Base-by-base conservation (phyloP, 306 rosid genomes). In the Lathyrus aphaca region DNA sequence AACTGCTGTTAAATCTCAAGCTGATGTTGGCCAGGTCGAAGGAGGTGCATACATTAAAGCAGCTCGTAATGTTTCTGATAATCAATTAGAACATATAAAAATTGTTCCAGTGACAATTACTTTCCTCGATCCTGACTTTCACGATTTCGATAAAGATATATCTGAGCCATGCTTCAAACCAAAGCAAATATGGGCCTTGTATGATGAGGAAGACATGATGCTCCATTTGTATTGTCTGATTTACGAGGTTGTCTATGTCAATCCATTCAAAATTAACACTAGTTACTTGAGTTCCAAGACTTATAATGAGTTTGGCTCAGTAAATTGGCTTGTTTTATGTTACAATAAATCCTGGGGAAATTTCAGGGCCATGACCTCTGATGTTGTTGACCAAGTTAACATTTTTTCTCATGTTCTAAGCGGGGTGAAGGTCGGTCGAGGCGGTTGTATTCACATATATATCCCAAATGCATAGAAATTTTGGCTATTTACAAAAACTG, bases 141-240 rank as follows among this genome's bases (percentile, higher is more conserved):
- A 94, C 74, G 96, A 91, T 80, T 94, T 94, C 43, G 99, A 94
- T 79, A 86, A 86, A 51, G 97, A 91, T 75, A 87, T 97, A 64
- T 83, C 96, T 10, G 99, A 94, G 81, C 87, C 89, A 75, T 88
- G 97, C 81, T 94, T 94, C 86, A 87, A 60, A 82, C 95, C 97
- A 13, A 94, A 91, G 85, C 99, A 94, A 79, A 88, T 94, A 84
- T 94, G 99, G 99, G 99, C 99, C 63, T 74, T 95, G 54, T 95
- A 95, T 73, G 99, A 95, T 49, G 99, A 95, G 77, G 98, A 92
- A 63, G 99, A 95, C 71, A 96, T 96, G 21, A 95, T 95, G 99
- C 99, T 97, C 18, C 92, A 97, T 27, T 82, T 95, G 87, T 91
- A 95, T 84, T 95, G 97, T 80, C 79, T 94, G 71, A 81, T 94